Conservation (phyloP, 352 stramenopile genomes). For the Pythium myriotylum region DNA sequence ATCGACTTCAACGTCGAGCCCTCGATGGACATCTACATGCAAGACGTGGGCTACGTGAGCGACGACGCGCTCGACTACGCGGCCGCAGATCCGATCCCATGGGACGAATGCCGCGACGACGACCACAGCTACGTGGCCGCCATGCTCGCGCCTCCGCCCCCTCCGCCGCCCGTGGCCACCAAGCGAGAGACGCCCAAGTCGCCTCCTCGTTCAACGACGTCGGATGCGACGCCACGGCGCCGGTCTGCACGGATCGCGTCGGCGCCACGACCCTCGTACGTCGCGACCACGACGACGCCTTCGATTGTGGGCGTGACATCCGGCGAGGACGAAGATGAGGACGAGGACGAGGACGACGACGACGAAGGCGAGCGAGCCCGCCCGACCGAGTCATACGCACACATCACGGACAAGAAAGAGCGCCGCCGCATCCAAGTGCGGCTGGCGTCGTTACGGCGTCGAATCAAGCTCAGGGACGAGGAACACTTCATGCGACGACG, state of each 20-base stretch:
- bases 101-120: background rate
- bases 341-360: constrained; percentile 3
- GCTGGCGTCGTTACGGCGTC: constrained; percentile 4
- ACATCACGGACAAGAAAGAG: constrained; percentile 11
- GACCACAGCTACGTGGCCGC: constrained; percentile 11
- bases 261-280: background rate
- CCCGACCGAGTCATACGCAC: background rate
- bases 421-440: constrained; percentile 13
- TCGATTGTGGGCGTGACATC: background rate
- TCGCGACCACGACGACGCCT: no score
- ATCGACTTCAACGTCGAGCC: constrained; percentile 2
- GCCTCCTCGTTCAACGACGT: background rate
- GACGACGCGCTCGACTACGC: constrained; percentile 9
- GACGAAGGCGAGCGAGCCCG: background rate
- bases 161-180: background rate
- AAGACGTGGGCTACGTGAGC: background rate
- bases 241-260: constrained; percentile 12
- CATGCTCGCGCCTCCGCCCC: background rate
- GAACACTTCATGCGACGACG: constrained; percentile 5
- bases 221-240: background rate
- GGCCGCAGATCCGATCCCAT: background rate
- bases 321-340: constrained; percentile 6
- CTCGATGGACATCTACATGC: background rate
- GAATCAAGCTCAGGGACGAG: constrained; percentile 14
- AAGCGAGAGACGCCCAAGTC: background rate